Conservation (phyloP, 225 moss, liverwort and hornwort species). For the Physcomitrium patens region DNA sequence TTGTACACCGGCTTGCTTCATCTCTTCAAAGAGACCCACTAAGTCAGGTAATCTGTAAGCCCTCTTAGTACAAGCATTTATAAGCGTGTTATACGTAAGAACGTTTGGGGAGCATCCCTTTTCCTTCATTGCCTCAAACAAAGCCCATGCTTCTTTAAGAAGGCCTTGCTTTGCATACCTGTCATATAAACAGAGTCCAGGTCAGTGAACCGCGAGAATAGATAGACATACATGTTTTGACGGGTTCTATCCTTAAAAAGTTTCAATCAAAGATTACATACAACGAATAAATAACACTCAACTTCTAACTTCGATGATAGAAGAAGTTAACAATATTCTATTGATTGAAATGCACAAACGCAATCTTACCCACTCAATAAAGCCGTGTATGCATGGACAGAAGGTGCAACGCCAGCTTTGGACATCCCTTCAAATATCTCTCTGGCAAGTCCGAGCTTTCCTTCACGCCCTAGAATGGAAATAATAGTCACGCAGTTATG, state of each 20-base stretch:
- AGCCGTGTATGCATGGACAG: slow-evolving; percentile 75
- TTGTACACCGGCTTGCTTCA: slow-evolving; percentile 64
- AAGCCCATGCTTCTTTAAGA: slow-evolving; percentile 70
- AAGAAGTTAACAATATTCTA: background rate
- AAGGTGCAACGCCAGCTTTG: slow-evolving; percentile 43
- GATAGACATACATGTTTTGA: background rate
- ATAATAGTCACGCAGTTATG: slow-evolving; percentile 83
- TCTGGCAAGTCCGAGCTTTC: slow-evolving; percentile 77
- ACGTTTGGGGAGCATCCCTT: slow-evolving; percentile 72
- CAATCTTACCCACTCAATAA: slow-evolving; percentile 80
- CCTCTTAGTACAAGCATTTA: slow-evolving; percentile 69
- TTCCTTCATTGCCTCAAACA: slow-evolving; percentile 74
- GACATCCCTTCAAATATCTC: slow-evolving; percentile 83
- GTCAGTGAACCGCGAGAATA: background rate
- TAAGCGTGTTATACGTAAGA: slow-evolving; percentile 83
- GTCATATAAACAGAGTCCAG: slow-evolving; percentile 31
- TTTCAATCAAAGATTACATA: background rate
- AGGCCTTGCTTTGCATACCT: slow-evolving; percentile 92
- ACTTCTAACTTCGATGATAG: background rate
- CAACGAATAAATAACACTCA: slow-evolving; percentile 1
- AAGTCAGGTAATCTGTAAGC: slow-evolving; percentile 60
- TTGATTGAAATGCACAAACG: slow-evolving; percentile 16
- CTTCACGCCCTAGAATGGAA: slow-evolving; percentile 87
- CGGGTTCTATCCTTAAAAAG: background rate
- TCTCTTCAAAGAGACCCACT: slow-evolving; percentile 63